Percentiles rank a stretch among this genome's conserved stretches.
phyloP scores from a whole-genome alignment of 2,329 filamentous ascomycete genomes.

The Trichoderma afroharzianum region DNA sequence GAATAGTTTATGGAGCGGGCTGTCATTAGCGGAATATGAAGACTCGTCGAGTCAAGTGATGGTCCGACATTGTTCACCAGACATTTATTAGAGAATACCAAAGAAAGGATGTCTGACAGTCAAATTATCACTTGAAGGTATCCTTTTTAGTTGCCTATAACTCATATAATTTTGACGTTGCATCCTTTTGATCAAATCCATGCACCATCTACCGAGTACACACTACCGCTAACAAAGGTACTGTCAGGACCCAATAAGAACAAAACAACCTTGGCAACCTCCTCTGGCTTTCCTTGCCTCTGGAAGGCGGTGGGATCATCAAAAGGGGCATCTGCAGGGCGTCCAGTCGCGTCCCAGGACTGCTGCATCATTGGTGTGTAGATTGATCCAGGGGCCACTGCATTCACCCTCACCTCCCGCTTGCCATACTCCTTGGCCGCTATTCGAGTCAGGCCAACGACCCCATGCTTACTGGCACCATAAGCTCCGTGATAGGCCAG shows the following conservation, averaged over 20 bases:
- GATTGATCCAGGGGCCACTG: slow-evolving; percentile 47
- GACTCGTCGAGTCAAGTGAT: neutral
- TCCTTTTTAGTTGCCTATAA: neutral
- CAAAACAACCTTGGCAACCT: slow-evolving; percentile 33
- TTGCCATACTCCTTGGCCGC: slow-evolving; percentile 40
- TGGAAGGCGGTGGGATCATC: slow-evolving; percentile 41
- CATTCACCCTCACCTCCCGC: slow-evolving; percentile 44
- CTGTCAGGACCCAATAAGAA: slow-evolving; percentile 37
- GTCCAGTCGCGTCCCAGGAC: slow-evolving; percentile 35
- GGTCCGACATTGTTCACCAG: neutral
- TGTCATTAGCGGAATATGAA: neutral
- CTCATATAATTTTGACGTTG: neutral
- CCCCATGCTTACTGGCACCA: slow-evolving; percentile 38
- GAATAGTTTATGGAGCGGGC: neutral
- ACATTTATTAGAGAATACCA: neutral
- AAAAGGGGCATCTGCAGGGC: slow-evolving; percentile 37
- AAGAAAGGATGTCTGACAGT: neutral
- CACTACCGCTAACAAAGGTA: slow-evolving; percentile 35
- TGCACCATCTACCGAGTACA: slow-evolving; percentile 45
- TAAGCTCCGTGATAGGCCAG: slow-evolving; percentile 34
- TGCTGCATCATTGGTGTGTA: slow-evolving; percentile 48
- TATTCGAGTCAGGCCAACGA: slow-evolving; percentile 35
- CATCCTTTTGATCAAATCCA: slow-evolving; percentile 29
- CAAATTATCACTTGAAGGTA: rapidly evolving
- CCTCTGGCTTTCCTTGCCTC: slow-evolving; percentile 41